Conservation (phyloP, 73 alveolate genomes). For the Tetrahymena malaccensis region DNA sequence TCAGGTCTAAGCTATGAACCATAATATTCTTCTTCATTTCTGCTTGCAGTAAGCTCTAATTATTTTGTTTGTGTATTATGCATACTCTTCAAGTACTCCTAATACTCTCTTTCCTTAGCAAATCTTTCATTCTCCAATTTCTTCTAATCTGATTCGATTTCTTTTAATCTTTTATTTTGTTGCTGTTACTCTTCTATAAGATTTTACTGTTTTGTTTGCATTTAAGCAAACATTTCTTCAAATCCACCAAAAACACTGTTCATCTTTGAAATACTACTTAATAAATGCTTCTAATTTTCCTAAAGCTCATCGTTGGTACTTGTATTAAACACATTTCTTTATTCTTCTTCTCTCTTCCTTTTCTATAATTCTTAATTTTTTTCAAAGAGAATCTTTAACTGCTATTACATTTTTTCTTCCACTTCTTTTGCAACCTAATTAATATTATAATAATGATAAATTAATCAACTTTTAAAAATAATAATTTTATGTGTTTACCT, state of each 20-base stretch:
- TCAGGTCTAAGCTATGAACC: neutral
- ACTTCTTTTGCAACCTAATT: neutral
- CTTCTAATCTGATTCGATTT: neutral
- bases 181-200: neutral
- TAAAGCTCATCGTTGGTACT: neutral
- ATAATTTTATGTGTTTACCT: neutral
- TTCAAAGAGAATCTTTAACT: neutral
- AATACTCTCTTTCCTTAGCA: neutral
- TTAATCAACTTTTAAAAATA: too few relatives aligned
- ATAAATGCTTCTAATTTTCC: neutral
- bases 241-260: neutral
- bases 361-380: neutral
- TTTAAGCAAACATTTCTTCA: neutral
- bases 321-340: neutral
- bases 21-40: neutral
- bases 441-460: too few relatives aligned
- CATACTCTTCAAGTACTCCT: neutral
- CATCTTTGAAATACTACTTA: neutral
- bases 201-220: neutral
- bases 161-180: neutral
- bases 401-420: neutral
- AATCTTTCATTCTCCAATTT: neutral
- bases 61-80: neutral
- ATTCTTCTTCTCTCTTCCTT: neutral
- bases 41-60: neutral